phyloP scores from a whole-genome alignment of 202 grass and related monocot genomes.

The Schoenoplectus tabernaemontani region DNA sequence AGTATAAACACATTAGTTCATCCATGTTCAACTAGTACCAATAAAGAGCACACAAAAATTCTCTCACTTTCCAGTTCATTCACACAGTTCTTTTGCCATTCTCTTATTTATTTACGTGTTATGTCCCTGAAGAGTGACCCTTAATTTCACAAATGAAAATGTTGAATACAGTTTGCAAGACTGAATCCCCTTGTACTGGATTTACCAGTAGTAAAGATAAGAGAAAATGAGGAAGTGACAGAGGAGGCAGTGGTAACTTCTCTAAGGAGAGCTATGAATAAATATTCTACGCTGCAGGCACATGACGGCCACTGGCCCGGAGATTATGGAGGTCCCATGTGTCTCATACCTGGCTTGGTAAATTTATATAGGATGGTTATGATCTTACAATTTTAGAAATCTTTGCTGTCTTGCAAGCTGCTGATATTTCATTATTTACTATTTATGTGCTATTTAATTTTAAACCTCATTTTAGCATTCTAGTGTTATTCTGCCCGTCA shows the following conservation, averaged over 20 bases:
- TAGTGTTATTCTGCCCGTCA: too few species aligned
- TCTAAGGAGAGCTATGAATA: constrained; percentile 53
- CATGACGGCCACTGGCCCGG: constrained; percentile 97
- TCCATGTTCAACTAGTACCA: too few species aligned
- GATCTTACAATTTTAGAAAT: neutral
- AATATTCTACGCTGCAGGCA: constrained; percentile 61
- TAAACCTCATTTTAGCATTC: too few species aligned
- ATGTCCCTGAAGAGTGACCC: too few species aligned
- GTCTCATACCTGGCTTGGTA: constrained; percentile 89
- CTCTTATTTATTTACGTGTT: too few species aligned
- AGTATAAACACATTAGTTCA: too few species aligned
- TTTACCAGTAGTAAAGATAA: constrained; percentile 47
- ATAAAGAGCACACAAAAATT: too few species aligned
- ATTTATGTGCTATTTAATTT: too few species aligned
- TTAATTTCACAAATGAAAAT: neutral
- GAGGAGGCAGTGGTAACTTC: constrained; percentile 49
- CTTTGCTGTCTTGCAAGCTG: neutral
- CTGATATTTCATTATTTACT: too few species aligned
- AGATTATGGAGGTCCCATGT: constrained; percentile 85
- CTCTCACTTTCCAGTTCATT: too few species aligned
- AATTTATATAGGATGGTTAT: neutral
- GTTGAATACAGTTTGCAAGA: constrained; percentile 40
- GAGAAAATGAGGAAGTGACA: constrained; percentile 60
- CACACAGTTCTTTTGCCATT: too few species aligned
- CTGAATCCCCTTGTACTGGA: constrained; percentile 56